Evolutionary conservation across 495 filamentous ascomycete species (phyloP), one percentile per base, ranked within the genome.

Genomic region (Aspergillus saccharolyticus): DNA sequence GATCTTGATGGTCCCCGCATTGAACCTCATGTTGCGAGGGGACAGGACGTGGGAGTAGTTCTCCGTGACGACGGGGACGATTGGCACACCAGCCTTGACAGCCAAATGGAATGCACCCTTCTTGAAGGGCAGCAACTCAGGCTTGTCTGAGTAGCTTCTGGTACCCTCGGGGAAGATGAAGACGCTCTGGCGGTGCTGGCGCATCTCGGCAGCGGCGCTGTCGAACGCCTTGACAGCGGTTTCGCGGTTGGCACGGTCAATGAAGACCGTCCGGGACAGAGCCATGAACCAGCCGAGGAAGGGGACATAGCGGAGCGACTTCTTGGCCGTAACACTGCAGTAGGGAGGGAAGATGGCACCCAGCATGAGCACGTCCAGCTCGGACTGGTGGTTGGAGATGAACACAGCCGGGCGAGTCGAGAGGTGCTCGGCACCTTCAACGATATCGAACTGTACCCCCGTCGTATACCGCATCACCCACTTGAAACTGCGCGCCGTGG

Each of bases 81-180:
- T 89, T 18, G 90, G 91, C 24, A 96, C 93, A 66, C 90, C 87
- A 0, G 93, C 95, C 76, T 97, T 88, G 7, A 99, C 84, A 19
- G 94, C 94, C 12, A 98, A 77, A 70, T 97, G 94, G 74, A 97
- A 99, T 42, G 94, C 94, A 57, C 94, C 94, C 77, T 97, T 97
- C 77, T 99, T 98, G 77, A 97, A 99, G 7, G 89, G 85, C 54
- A 97, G 74, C 65, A 99, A 72, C 51, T 80, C 84, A 6, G 94
- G 87, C 48, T 89, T 84, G 61, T 85, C 82, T 48, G 86, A 81
- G 76, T 99, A 96, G 61, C 89, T 93, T 50, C 94, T 80, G 6
- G 94, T 99, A 15, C 94, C 94, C 74, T 98, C 94, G 42, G 89
- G 87, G 70, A 94, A 94, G 69, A 97, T 96, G 72, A 88, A 96